phyloP scores from a whole-genome alignment of 164 flowering plant genomes.

The Cinnamomum micranthum region DNA sequence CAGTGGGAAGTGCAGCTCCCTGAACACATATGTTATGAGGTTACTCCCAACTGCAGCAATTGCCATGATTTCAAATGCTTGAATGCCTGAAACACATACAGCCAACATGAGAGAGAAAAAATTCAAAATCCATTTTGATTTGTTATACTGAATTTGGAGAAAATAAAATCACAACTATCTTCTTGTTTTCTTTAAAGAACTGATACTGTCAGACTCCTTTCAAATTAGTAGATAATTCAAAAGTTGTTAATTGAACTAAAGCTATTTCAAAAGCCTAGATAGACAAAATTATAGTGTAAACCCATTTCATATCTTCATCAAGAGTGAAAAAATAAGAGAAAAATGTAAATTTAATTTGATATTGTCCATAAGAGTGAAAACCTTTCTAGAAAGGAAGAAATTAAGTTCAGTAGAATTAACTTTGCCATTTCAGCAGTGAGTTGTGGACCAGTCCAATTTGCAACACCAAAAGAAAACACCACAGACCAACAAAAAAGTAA shows the following conservation, averaged over 20 bases:
- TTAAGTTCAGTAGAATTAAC: too few species aligned
- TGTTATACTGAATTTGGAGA: background rate
- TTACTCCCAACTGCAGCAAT: slow-evolving; percentile 95
- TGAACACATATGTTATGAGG: slow-evolving; percentile 78
- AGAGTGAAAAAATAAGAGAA: background rate
- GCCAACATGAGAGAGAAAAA: background rate
- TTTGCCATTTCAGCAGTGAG: background rate
- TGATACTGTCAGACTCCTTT: background rate
- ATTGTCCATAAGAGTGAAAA: background rate
- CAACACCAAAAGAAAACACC: background rate
- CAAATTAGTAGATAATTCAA: background rate
- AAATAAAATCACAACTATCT: background rate
- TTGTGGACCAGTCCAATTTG: background rate
- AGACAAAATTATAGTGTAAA: background rate
- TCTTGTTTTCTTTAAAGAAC: background rate
- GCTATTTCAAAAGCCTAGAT: too few species aligned
- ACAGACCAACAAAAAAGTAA: background rate
- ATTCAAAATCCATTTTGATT: slow-evolving; percentile 9
- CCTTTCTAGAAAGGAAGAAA: too few species aligned
- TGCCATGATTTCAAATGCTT: slow-evolving; percentile 88
- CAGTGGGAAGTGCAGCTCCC: slow-evolving; percentile 85
- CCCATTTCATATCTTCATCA: background rate
- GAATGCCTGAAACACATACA: slow-evolving; percentile 46
- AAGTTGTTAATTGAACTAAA: background rate
- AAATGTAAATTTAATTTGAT: background rate